Evolutionary conservation across 768 basidiomycete genomes (phyloP).

Genomic region (Boletus patriciae): DNA sequence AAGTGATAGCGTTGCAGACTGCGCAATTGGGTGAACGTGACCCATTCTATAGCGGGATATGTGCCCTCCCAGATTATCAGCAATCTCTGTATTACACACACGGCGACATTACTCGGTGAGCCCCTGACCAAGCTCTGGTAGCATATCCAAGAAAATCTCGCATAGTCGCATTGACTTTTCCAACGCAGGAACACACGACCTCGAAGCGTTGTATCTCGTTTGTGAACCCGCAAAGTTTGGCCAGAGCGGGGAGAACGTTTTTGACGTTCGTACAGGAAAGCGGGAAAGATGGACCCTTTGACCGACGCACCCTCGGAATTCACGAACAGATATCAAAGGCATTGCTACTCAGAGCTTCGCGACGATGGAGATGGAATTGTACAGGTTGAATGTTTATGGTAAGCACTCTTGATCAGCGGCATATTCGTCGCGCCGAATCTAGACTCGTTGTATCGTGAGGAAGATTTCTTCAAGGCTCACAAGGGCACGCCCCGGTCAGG

Average conservation of each 20-base stretch:
- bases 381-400: constrained; percentile 53
- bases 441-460: not conserved
- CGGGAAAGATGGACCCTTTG: constrained; percentile 43
- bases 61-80: no score
- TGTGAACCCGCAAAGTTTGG: constrained; percentile 12
- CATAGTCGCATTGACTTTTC: constrained; percentile 1
- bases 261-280: constrained; percentile 36
- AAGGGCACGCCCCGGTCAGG: constrained; percentile 37
- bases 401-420: not conserved
- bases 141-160: no score
- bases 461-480: constrained; percentile 4
- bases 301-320: constrained; percentile 3
- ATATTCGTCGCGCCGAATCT: no score
- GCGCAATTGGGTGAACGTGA: no score
- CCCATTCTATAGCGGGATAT: no score
- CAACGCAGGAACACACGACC: not conserved
- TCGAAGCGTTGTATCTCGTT: not conserved
- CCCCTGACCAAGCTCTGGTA: no score
- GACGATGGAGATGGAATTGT: constrained; percentile 31
- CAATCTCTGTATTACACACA: no score
- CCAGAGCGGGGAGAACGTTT: not conserved
- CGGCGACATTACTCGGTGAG: no score
- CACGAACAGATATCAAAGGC: not conserved
- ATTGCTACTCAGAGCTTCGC: constrained; percentile 2
- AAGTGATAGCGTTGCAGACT: no score